These are phyloP conservation scores for Trichoderma oligosporum DNA, from an alignment of 2,329 filamentous ascomycete genomes.

Conservation along the genomic window DNA sequence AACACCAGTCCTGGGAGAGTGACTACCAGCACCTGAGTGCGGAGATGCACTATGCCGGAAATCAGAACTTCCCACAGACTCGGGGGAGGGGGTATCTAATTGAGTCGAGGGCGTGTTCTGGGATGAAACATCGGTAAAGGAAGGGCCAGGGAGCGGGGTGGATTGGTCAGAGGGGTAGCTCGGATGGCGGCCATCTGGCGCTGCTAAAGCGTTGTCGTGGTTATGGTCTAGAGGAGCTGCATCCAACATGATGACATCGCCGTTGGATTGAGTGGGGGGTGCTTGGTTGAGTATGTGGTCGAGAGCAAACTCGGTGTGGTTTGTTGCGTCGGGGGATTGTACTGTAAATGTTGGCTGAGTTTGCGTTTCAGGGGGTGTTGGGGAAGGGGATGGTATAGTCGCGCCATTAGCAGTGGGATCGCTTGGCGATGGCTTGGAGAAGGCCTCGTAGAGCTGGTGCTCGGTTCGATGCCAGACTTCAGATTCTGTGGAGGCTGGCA, in stretches of 20 bases:
- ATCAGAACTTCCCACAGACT: constrained; percentile 36
- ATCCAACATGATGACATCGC: constrained; percentile 10
- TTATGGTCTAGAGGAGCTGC: background rate
- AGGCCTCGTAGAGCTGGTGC: constrained; percentile 33
- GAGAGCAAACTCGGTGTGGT: constrained; percentile 22
- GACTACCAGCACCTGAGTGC: constrained; percentile 24
- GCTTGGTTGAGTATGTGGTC: constrained; percentile 5
- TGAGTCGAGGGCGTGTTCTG: constrained; percentile 48
- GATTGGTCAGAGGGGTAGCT: constrained; percentile 41
- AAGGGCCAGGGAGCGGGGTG: constrained; percentile 39
- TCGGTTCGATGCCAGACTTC: constrained; percentile 39
- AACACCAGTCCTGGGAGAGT: constrained; percentile 30
- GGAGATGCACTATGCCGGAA: constrained; percentile 39
- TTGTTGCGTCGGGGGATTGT: constrained; percentile 28
- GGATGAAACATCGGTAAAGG: constrained; percentile 40
- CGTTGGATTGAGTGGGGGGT: background rate
- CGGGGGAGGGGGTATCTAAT: constrained; percentile 41
- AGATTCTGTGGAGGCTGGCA: constrained; percentile 41
- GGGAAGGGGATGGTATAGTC: constrained; percentile 25
- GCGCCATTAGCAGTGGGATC: constrained; percentile 14
- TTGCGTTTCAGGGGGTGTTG: constrained; percentile 20
- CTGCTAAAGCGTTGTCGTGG: background rate
- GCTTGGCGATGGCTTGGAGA: constrained; percentile 27
- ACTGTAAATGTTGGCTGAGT: constrained; percentile 26
- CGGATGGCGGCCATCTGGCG: constrained; percentile 27